Evolutionary conservation across 129 eudicot species (phyloP), one percentile per base, ranked within the genome.

Genomic region (Escallonia rubra): DNA sequence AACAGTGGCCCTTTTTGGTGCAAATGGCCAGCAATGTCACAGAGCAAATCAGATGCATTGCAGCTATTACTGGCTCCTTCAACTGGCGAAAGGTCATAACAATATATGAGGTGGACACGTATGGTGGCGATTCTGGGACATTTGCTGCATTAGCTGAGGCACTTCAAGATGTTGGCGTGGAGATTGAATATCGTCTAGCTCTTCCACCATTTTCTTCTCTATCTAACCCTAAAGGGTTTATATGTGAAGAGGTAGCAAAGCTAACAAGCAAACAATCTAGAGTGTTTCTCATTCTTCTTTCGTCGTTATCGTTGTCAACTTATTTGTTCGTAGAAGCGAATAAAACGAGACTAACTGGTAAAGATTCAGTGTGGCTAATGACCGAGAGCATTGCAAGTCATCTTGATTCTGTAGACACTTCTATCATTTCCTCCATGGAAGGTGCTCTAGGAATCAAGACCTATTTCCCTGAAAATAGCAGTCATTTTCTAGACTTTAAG

Each of bases 1-100:
- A 47, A 15, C 70, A 45, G 8, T 78, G 82, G 82, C 82, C 82
- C 55, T 72, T 61, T 48, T 41, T 78, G 66, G 56, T 78, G 14
- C 82, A 72, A 55, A 78, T 71, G 69, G 46, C 42, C 42, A 45
- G 67, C 8, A 67, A 72, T 61, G 34, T 46, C 51, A 50, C 53
- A 3, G 73, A 66, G 9, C 82, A 78, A 62, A 71, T 78, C 59
- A 66, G 56, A 44, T 66, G 78, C 54, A 66, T 67, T 66, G 59
- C 77, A 50, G 65, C 64, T 3, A 55, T 78, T 7, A 15, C 72
- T 55, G 15, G 42, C 13, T 53, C 54, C 64, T 78, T 48, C 57
- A 38, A 46, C 8, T 77, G 82, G 82, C 46, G 55, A 38, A 78
- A 57, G 66, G 77, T 77, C 51, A 67, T 78, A 52, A 69, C 54